Evolutionary conservation across 1,284 basidiomycete species (phyloP).

Genomic region (Pseudozyma pruni): DNA sequence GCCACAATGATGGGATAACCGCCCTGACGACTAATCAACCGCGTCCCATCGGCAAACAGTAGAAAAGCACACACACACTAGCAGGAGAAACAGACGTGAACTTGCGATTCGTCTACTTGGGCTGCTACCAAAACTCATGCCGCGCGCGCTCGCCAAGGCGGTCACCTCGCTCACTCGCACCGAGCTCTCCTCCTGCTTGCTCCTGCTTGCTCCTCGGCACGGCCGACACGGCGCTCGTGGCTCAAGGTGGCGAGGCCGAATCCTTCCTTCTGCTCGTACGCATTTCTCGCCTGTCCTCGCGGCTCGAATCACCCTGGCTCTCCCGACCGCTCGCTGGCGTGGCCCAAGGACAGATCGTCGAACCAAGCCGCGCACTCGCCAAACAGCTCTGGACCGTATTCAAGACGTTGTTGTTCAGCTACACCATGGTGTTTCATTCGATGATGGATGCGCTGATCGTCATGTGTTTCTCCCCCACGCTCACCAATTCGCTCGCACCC

Average conservation of each 20-base stretch:
- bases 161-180: constrained; percentile 28
- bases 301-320: constrained; percentile 38
- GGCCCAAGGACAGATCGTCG: constrained; percentile 32
- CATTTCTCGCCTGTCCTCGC: constrained; percentile 43
- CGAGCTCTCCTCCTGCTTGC: constrained; percentile 30
- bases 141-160: constrained; percentile 45
- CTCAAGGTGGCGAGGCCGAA: constrained; percentile 12
- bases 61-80: no score
- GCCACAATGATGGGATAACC: no score
- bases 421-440: constrained; percentile 64
- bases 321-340: constrained; percentile 35
- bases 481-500: constrained; percentile 33
- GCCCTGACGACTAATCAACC: no score
- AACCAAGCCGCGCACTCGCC: constrained; percentile 28
- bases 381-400: constrained; percentile 59
- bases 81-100: no score
- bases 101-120: no score
- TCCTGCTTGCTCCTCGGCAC: constrained; percentile 45
- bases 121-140: constrained; percentile 58
- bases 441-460: constrained; percentile 62
- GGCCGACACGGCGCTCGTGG: constrained; percentile 14
- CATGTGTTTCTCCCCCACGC: constrained; percentile 60
- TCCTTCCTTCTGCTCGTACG: constrained; percentile 38
- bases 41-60: no score
- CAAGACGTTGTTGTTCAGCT: constrained; percentile 63